A percentile compares a stretch with the other conserved stretches of the same genome.
These are phyloP conservation scores for Cercophora scortea DNA, from an alignment of 495 filamentous ascomycete genomes.

Conservation along the genomic window DNA sequence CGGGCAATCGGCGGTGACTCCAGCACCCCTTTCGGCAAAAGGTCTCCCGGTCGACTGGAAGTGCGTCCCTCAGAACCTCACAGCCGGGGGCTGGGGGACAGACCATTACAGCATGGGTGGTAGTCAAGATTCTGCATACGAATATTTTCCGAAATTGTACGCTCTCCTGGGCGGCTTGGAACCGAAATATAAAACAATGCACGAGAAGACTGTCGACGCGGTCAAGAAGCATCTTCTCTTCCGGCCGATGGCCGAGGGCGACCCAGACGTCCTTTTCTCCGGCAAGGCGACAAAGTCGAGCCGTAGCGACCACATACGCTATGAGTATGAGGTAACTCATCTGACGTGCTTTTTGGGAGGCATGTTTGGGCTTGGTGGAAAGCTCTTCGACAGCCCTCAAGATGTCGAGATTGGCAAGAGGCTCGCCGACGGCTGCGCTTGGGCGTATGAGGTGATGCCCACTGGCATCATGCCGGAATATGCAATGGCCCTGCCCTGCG, in stretches of 20 bases:
- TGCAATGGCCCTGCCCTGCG: slow-evolving; percentile 59
- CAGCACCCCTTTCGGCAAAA: slow-evolving; percentile 5
- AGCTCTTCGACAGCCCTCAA: slow-evolving; percentile 67
- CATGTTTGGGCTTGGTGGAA: slow-evolving; percentile 87
- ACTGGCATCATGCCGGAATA: slow-evolving; percentile 89
- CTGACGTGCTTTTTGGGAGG: slow-evolving; percentile 87
- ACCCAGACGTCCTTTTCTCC: slow-evolving; percentile 70
- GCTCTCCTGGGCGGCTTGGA: slow-evolving; percentile 74
- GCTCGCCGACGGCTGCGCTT: slow-evolving; percentile 88
- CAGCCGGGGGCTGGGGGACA: slow-evolving; percentile 23
- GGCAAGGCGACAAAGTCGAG: slow-evolving; percentile 37
- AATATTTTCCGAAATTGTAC: slow-evolving; percentile 85
- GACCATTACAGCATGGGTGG: slow-evolving; percentile 59
- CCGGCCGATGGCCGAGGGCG: slow-evolving; percentile 72
- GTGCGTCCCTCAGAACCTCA: slow-evolving; percentile 49
- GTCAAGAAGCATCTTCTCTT: slow-evolving; percentile 73
- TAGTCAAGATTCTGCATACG: slow-evolving; percentile 84
- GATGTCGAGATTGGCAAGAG: slow-evolving; percentile 78
- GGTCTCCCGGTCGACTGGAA: slow-evolving; percentile 28
- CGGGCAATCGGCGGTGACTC: neutral
- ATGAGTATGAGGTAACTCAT: slow-evolving; percentile 61
- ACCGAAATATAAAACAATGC: slow-evolving; percentile 76
- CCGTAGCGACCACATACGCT: slow-evolving; percentile 30
- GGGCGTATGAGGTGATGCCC: slow-evolving; percentile 76
- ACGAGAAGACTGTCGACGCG: slow-evolving; percentile 60